These are phyloP conservation scores for Globisporangium splendens DNA, from an alignment of 352 stramenopile genomes.

Conservation along the genomic window DNA sequence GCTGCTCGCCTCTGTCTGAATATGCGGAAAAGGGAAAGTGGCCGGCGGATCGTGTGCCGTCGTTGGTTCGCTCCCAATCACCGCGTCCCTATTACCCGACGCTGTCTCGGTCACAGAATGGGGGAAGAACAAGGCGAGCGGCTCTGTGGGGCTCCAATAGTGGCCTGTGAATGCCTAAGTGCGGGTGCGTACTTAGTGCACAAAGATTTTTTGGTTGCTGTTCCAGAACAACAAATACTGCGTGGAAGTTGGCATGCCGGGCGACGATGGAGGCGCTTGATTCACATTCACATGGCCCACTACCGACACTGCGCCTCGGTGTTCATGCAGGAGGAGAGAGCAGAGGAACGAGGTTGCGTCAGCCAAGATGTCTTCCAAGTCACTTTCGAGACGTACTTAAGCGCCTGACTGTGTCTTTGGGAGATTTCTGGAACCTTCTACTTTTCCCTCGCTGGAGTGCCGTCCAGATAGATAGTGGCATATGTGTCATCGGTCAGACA, in stretches of 20 bases:
- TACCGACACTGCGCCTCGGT: too few relatives aligned
- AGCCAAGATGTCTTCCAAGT: too few relatives aligned
- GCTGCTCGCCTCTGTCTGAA: slow-evolving; percentile 11
- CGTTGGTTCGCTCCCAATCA: neutral
- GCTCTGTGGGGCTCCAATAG: neutral
- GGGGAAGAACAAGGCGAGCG: neutral
- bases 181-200: neutral
- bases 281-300: too few relatives aligned
- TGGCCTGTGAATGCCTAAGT: neutral
- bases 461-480: neutral
- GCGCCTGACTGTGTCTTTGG: too few relatives aligned
- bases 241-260: too few relatives aligned
- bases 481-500: neutral
- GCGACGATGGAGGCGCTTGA: too few relatives aligned
- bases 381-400: neutral
- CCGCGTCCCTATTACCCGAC: neutral
- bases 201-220: too few relatives aligned
- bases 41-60: neutral
- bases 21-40: slow-evolving; percentile 8
- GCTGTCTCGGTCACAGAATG: neutral
- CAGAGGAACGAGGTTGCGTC: too few relatives aligned
- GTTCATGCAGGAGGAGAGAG: too few relatives aligned
- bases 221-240: too few relatives aligned
- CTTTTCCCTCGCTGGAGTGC: slow-evolving; percentile 13
- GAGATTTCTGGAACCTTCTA: slow-evolving; percentile 40